Conservation (phyloP, 2,329 filamentous ascomycete genomes). For the Salinomyces thailandicus region DNA sequence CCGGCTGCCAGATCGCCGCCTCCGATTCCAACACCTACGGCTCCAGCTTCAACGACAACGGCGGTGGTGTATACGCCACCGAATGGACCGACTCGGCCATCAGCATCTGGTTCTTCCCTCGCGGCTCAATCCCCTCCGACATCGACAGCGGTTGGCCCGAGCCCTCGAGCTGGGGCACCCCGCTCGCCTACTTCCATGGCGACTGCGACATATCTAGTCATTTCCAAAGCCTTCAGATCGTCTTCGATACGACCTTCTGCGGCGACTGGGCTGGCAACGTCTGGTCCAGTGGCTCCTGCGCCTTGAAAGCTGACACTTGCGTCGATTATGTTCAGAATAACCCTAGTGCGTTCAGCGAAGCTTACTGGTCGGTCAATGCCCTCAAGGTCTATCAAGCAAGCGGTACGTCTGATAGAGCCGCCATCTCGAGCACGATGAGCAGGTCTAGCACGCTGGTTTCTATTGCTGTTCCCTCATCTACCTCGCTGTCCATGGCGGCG, state of each 20-base stretch:
- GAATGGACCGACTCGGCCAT: slow-evolving; percentile 23
- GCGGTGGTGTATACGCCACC: slow-evolving; percentile 34
- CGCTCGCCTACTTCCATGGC: slow-evolving; percentile 52
- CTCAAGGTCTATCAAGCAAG: slow-evolving; percentile 28
- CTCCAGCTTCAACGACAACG: slow-evolving; percentile 30
- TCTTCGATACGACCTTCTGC: slow-evolving; percentile 54
- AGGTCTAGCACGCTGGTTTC: background rate
- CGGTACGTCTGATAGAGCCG: background rate
- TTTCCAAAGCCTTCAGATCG: slow-evolving; percentile 33
- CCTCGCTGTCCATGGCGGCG: background rate
- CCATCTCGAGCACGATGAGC: background rate
- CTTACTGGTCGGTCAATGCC: slow-evolving; percentile 34
- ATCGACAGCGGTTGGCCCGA: slow-evolving; percentile 43
- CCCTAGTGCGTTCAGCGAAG: slow-evolving; percentile 25
- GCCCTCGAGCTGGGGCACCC: slow-evolving; percentile 52
- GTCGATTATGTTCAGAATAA: slow-evolving; percentile 25
- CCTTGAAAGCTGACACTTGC: slow-evolving; percentile 21
- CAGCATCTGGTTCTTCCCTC: slow-evolving; percentile 29
- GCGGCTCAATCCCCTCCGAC: slow-evolving; percentile 25
- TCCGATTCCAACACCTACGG: slow-evolving; percentile 35
- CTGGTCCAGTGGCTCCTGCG: slow-evolving; percentile 25
- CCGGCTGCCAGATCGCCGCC: slow-evolving; percentile 34
- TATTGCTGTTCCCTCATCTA: background rate
- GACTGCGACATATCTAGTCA: slow-evolving; percentile 26
- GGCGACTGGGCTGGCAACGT: slow-evolving; percentile 30